Evolutionary conservation across 2,329 filamentous ascomycete genomes (phyloP).

Genomic region (Hymenoscyphus albidus): DNA sequence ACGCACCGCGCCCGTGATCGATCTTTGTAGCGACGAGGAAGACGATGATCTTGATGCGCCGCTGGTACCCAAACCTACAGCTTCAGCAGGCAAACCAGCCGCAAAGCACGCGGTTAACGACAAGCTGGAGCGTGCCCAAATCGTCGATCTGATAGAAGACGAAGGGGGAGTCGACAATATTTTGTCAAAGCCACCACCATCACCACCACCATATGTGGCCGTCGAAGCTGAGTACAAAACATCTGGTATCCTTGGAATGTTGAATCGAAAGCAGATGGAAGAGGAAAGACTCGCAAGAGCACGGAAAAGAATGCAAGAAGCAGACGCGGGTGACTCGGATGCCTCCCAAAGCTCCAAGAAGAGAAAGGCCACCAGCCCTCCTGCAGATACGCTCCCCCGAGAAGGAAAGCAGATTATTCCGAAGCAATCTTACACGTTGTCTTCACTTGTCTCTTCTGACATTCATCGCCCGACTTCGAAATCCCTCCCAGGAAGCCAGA

Average conservation of each 20-base stretch:
- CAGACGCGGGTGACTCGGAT: neutral
- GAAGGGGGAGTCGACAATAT: neutral
- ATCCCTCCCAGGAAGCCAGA: neutral
- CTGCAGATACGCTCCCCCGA: conserved; percentile 8
- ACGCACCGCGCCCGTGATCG: conserved; percentile 24
- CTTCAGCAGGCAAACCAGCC: neutral
- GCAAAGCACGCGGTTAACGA: neutral
- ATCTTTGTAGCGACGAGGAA: conserved; percentile 35
- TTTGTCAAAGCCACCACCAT: neutral
- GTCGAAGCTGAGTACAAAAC: neutral
- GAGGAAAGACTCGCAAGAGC: conserved; percentile 68
- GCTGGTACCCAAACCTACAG: conserved; percentile 9
- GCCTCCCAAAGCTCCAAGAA: conserved; percentile 16
- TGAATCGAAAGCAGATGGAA: conserved; percentile 83
- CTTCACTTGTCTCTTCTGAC: neutral
- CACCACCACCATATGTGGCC: neutral
- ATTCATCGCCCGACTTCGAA: neutral
- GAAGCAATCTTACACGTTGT: conserved; percentile 8
- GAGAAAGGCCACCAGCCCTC: conserved; percentile 35
- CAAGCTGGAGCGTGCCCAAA: neutral
- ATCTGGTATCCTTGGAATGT: conserved; percentile 38
- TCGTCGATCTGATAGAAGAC: neutral
- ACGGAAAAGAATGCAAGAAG: conserved; percentile 47
- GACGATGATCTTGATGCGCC: conserved; percentile 34
- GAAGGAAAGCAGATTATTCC: conserved; percentile 14